Base-by-base conservation (phyloP, 495 filamentous ascomycete genomes). In the Halenospora varia region DNA sequence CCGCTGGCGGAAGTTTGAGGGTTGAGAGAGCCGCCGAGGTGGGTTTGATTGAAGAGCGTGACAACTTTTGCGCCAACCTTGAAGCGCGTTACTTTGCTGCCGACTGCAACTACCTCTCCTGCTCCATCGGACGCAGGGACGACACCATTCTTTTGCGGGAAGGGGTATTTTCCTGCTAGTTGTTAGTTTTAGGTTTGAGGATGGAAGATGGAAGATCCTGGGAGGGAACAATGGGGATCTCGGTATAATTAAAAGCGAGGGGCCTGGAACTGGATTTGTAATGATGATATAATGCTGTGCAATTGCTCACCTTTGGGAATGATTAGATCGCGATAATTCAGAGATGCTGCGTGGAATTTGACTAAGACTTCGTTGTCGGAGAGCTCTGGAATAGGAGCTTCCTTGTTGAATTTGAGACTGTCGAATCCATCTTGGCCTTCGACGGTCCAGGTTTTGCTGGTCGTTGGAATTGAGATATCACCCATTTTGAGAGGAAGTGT, bases 241-340 rank as follows among this genome's bases (percentile, higher is more conserved):
- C n/a, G n/a, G n/a, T n/a, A n/a, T n/a, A n/a, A n/a, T n/a, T n/a
- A n/a, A n/a, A n/a, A n/a, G n/a, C n/a, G n/a, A 20, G 42, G 8
- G 19, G 42, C 17, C 17, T 46, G 42, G 19, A 46, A 46, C n/a
- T n/a, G n/a, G n/a, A n/a, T 9, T 46, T 46, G 19, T n/a, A 17
- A 39, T 54, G 25, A 55, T 4, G 3, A 18, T 13, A 29, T n/a
- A 19, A 25, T 18, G n/a, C 0, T 26, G 8, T 45, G 42, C 8
- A 4, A 45, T 15, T 45, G 42, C 29, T 18, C 70, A 82, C 84
- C 75, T 78, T 78, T 46, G 3, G 88, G 82, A 61, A 96, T 92
- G 59, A 88, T 79, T 50, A 93, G 71, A 64, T 94, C 90, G 52
- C 90, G 83, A 72, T 88, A 96, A 70, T 96, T 95, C 53, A 96